Conservation (phyloP, 768 basidiomycete species). For the Hericium alpestre region DNA sequence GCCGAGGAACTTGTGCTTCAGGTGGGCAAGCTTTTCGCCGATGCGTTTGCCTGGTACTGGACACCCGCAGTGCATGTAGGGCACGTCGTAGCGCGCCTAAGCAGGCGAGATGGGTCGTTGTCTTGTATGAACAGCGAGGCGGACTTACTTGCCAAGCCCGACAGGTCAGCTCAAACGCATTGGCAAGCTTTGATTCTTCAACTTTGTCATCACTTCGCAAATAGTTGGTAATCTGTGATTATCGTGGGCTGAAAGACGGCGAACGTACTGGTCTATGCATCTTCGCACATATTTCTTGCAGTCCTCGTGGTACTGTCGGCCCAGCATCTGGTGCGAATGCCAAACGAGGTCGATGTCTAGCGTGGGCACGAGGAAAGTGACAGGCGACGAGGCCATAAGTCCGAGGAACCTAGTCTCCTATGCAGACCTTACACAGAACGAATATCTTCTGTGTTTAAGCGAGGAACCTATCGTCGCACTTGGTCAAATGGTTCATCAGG, state of each 20-base stretch:
- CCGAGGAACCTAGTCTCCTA: slow-evolving; percentile 54
- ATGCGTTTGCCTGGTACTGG: slow-evolving; percentile 35
- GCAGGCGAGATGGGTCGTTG: neutral
- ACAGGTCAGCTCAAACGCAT: slow-evolving; percentile 38
- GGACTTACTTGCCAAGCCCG: slow-evolving; percentile 32
- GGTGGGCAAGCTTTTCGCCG: slow-evolving; percentile 30
- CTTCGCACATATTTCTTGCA: slow-evolving; percentile 32
- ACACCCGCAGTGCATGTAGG: slow-evolving; percentile 53
- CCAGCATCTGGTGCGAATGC: slow-evolving; percentile 64
- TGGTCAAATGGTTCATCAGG: neutral
- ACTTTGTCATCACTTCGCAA: slow-evolving; percentile 36
- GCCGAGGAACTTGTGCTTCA: slow-evolving; percentile 9
- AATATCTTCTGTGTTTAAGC: too few relatives aligned
- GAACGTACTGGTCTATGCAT: slow-evolving; percentile 44
- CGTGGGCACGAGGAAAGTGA: slow-evolving; percentile 43
- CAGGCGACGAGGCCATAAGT: slow-evolving; percentile 34
- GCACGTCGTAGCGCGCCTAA: slow-evolving; percentile 33
- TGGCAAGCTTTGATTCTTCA: slow-evolving; percentile 31
- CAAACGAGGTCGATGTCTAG: slow-evolving; percentile 69
- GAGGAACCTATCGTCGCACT: slow-evolving; percentile 31
- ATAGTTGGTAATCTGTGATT: too few relatives aligned
- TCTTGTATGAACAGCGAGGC: neutral
- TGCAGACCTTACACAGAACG: too few relatives aligned
- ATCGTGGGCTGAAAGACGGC: too few relatives aligned
- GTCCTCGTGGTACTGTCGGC: slow-evolving; percentile 33